A percentile compares a stretch with the other conserved stretches of the same genome.
Conservation (phyloP, 2,329 filamentous ascomycete genomes). For the Beauveria sp. region DNA sequence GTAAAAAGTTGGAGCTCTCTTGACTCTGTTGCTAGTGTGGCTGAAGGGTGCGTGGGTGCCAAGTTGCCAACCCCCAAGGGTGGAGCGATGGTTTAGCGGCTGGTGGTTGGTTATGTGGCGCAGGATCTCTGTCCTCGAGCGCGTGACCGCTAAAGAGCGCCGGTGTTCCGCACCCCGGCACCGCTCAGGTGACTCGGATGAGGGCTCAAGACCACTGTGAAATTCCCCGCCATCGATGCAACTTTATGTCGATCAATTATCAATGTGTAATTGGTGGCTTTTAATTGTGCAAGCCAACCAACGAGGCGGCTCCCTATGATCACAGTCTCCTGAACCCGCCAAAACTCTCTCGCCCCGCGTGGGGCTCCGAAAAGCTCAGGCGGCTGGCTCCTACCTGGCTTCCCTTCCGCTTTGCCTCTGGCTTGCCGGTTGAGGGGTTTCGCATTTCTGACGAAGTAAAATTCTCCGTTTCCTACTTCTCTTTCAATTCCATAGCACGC, state of each 20-base stretch:
- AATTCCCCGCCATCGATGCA: background rate
- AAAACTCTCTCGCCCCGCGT: slow-evolving; percentile 4
- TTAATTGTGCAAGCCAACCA: background rate
- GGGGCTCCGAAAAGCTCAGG: background rate
- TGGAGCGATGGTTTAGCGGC: background rate
- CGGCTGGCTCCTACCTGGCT: slow-evolving; percentile 5
- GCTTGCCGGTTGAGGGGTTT: slow-evolving; percentile 1
- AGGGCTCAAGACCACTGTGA: background rate
- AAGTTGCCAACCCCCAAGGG: too few species aligned
- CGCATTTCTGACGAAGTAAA: background rate
- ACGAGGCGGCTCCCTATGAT: background rate
- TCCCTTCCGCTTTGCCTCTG: slow-evolving; percentile 12
- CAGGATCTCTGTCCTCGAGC: background rate
- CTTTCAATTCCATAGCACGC: too few species aligned
- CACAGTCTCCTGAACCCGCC: background rate
- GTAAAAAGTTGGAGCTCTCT: background rate
- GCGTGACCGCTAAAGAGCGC: slow-evolving; percentile 8
- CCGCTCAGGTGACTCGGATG: slow-evolving; percentile 10
- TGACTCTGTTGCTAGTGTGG: background rate
- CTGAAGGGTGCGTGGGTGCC: background rate
- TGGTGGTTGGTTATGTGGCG: background rate
- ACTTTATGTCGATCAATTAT: too few species aligned
- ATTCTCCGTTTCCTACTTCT: background rate
- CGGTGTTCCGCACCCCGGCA: background rate
- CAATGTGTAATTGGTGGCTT: background rate